phyloP scores from a whole-genome alignment of 2,329 filamentous ascomycete species.

The Whalleya microplaca region DNA sequence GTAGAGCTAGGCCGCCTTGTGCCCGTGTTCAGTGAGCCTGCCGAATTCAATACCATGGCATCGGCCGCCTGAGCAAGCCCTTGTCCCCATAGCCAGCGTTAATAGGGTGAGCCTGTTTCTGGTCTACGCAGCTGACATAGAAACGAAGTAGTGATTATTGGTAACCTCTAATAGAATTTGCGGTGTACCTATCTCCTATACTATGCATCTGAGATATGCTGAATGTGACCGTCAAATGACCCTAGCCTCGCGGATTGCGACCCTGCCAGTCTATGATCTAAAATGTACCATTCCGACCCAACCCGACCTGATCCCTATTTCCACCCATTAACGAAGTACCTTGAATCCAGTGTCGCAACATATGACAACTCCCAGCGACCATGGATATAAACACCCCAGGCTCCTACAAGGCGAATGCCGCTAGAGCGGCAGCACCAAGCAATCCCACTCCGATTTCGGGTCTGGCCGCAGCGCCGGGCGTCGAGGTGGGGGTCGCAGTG shows the following conservation, averaged over 20 bases:
- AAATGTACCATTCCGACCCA: background rate
- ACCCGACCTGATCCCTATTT: slow-evolving; percentile 5
- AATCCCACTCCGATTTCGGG: slow-evolving; percentile 34
- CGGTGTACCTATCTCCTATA: background rate
- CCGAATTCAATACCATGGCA: too few species aligned
- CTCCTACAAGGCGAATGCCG: slow-evolving; percentile 31
- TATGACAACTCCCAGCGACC: background rate
- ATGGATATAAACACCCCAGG: background rate
- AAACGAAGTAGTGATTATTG: background rate
- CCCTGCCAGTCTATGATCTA: background rate
- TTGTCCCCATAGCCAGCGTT: too few species aligned
- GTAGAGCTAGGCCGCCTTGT: too few species aligned
- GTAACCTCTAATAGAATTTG: background rate
- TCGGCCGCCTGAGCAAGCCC: too few species aligned
- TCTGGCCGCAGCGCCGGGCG: slow-evolving; percentile 28
- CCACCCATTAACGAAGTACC: slow-evolving; percentile 18
- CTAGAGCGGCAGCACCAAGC: slow-evolving; percentile 31
- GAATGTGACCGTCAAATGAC: background rate
- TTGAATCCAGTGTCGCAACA: slow-evolving; percentile 8
- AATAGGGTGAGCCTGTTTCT: too few species aligned
- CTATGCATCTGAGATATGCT: background rate
- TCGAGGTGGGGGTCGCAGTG: slow-evolving; percentile 23
- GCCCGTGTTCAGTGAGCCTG: too few species aligned
- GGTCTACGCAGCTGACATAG: background rate
- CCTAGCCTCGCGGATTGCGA: background rate